Evolutionary conservation across 176 grass and related monocot species (phyloP), one percentile per base, ranked within the genome.

Genomic region (Musa beccarii): DNA sequence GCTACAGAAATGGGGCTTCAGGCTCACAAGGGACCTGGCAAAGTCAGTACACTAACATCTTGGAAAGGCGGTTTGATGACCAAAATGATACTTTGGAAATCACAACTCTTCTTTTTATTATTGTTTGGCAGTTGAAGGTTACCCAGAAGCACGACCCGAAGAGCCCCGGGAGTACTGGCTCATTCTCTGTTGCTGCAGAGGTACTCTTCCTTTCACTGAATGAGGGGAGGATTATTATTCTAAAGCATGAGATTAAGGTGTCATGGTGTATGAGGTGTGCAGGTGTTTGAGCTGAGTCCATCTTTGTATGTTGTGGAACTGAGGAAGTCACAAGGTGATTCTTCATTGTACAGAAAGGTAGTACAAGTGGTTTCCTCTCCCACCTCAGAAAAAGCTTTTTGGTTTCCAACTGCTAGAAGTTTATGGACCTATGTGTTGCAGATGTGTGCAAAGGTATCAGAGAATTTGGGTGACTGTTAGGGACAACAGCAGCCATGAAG

Each of bases 221-320:
- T 0, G 34, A 43, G 34, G 34, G 34, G 34, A 43, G 34, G 34
- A 43, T 43, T 6, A 43, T 4, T 43, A 43, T 6, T 43, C 4
- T 43, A 6, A 43, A 0, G 34, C 34, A 43, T 43, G 34, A 43
- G 34, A 43, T 43, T 43, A 6, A 43, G 34, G 34, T 43, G 34
- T 43, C 34, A 43, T 43, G 34, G 4, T 43, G 34, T 43, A 43
- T 43, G 23, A 77, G 34, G 50, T 73, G 65, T 80, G 43, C 68
- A 99, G 96, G 91, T 89, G 25, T 92, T 94, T 87, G 86, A 94
- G 68, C 88, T 99, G 63, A 99, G 80, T 73, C 66, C 86, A 83
- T 83, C 86, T 73, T 83, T 99, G 54, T 89, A 85, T 79, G 88
- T 94, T 78, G 91, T 99, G 1, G 90, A 99, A 66, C 79, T 99